phyloP scores from a whole-genome alignment of 2,329 filamentous ascomycete genomes.

The Colletotrichum melonis region DNA sequence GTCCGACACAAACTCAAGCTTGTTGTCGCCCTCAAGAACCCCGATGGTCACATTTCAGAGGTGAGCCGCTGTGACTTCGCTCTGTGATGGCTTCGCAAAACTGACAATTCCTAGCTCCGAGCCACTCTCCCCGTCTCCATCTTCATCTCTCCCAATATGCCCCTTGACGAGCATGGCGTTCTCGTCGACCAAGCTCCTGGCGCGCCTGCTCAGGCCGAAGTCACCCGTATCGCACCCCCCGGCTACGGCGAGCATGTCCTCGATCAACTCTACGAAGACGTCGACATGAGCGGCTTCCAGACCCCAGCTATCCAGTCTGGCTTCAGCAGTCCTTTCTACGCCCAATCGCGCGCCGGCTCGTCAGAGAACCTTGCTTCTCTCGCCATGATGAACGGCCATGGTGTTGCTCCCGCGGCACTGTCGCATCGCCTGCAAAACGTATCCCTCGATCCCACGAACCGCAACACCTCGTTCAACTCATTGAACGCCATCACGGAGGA shows the following conservation, averaged over 20 bases:
- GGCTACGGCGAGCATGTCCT: slow-evolving; percentile 91
- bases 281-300: slow-evolving; percentile 85
- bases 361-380: slow-evolving; percentile 79
- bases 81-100: not conserved
- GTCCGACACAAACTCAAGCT: slow-evolving; percentile 93
- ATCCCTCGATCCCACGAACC: slow-evolving; percentile 59
- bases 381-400: slow-evolving; percentile 52
- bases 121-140: slow-evolving; percentile 92
- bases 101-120: slow-evolving; percentile 68
- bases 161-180: slow-evolving; percentile 87
- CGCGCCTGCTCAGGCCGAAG: slow-evolving; percentile 62
- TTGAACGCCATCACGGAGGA: slow-evolving; percentile 56
- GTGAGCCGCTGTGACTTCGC: slow-evolving; percentile 53
- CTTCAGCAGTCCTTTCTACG: slow-evolving; percentile 84
- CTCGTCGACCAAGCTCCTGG: slow-evolving; percentile 72
- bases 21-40: slow-evolving; percentile 91
- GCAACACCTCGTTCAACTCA: slow-evolving; percentile 59
- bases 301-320: slow-evolving; percentile 78
- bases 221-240: slow-evolving; percentile 82
- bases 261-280: slow-evolving; percentile 89
- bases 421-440: slow-evolving; percentile 79
- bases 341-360: slow-evolving; percentile 79
- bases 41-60: slow-evolving; percentile 94
- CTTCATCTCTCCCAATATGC: slow-evolving; percentile 94
- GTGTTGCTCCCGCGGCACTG: slow-evolving; percentile 63